phyloP scores from a whole-genome alignment of 768 basidiomycete genomes.

The Naematelia encephala region DNA sequence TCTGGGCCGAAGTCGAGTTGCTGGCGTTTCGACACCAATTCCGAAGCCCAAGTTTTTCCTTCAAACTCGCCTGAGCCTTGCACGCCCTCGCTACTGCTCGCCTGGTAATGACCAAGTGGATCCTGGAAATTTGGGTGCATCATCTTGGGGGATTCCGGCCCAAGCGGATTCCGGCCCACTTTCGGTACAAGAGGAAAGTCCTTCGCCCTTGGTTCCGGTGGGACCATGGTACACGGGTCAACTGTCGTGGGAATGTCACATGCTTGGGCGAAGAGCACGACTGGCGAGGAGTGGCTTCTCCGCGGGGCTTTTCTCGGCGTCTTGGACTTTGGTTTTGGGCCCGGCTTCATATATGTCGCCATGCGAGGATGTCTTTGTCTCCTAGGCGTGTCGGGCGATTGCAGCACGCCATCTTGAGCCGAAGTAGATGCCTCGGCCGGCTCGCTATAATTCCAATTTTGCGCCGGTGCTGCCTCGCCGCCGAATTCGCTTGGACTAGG shows the following conservation, averaged over 20 bases:
- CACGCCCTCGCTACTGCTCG: not conserved
- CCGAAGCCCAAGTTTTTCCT: not conserved
- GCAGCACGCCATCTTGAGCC: not conserved
- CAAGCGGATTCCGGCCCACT: no score
- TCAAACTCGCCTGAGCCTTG: not conserved
- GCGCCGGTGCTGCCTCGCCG: not conserved
- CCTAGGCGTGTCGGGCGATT: constrained; percentile 4
- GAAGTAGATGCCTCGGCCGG: not conserved
- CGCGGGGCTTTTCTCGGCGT: constrained; percentile 27
- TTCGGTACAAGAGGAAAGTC: no score
- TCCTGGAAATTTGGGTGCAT: no score
- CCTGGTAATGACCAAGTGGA: no score
- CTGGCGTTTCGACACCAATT: not conserved
- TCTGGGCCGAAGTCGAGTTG: not conserved
- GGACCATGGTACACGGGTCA: not conserved
- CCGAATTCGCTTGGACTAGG: not conserved
- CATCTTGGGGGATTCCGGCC: no score
- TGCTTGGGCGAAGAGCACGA: constrained; percentile 7
- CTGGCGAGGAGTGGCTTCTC: constrained; percentile 3
- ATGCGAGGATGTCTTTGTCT: constrained; percentile 22
- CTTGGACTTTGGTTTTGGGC: constrained; percentile 50
- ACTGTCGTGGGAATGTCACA: constrained; percentile 7
- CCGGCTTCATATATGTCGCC: constrained; percentile 47
- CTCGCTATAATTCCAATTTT: not conserved
- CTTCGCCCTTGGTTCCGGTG: not conserved